Percentiles rank a stretch among this genome's conserved stretches.
These are phyloP conservation scores for Rhododendron mucronatum DNA, from an alignment of 148 eudicot genomes.

Conservation along the genomic window DNA sequence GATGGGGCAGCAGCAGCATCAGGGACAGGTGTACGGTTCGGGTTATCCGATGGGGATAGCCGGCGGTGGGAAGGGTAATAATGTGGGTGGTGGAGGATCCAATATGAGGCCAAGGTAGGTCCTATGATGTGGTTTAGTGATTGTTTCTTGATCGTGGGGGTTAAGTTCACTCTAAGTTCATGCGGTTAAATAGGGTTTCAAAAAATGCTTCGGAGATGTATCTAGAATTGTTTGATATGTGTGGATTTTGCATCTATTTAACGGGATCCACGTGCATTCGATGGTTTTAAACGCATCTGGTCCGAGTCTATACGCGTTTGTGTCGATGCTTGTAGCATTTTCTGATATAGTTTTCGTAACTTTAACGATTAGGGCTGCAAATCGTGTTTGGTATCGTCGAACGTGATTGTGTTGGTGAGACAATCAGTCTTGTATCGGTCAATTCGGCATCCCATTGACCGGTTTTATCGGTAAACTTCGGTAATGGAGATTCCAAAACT, in stretches of 20 bases:
- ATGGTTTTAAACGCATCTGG: background rate
- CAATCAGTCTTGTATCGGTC: background rate
- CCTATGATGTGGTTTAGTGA: background rate
- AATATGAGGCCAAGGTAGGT: slow-evolving; percentile 8
- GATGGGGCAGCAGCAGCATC: slow-evolving; percentile 12
- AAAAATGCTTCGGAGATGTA: background rate
- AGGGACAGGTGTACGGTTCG: slow-evolving; percentile 11
- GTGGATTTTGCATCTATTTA: background rate
- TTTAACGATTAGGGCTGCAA: background rate
- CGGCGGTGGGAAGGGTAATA: background rate
- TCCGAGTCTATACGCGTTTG: background rate
- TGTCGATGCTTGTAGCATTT: background rate
- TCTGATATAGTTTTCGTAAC: background rate
- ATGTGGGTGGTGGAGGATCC: slow-evolving; percentile 11
- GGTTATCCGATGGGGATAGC: slow-evolving; percentile 15
- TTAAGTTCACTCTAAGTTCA: background rate
- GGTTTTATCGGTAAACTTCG: background rate
- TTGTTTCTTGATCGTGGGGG: background rate
- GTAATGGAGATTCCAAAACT: background rate
- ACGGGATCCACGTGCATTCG: background rate
- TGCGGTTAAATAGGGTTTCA: background rate
- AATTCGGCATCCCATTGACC: background rate
- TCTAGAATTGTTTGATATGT: background rate
- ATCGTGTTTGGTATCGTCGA: background rate
- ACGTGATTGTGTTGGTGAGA: background rate